Percentiles rank a stretch among this genome's conserved stretches.
phyloP scores from a whole-genome alignment of 2,329 filamentous ascomycete species.

The Pseudogymnoascus verrucosus region DNA sequence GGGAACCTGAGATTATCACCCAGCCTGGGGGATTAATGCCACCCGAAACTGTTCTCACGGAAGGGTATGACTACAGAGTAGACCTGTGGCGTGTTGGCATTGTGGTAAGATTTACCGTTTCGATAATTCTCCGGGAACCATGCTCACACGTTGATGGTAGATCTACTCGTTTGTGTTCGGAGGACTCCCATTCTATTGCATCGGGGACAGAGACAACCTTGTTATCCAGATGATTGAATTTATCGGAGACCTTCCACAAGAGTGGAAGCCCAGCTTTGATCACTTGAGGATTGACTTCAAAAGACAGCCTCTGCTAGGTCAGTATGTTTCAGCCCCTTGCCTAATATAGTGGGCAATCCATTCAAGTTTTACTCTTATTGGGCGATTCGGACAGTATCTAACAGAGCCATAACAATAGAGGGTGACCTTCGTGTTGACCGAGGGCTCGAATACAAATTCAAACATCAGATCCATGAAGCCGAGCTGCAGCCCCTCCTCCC shows the following conservation, averaged over 20 bases:
- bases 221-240: conserved; percentile 13
- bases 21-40: conserved; percentile 16
- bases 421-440: neutral
- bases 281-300: neutral
- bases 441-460: conserved; percentile 8
- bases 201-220: conserved; percentile 1
- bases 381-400: neutral
- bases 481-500: neutral
- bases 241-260: conserved; percentile 10
- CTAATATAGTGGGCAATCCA: neutral
- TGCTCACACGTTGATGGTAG: conserved; percentile 4
- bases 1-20: conserved; percentile 14
- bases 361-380: neutral
- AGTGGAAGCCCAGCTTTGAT: conserved; percentile 12
- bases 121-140: neutral
- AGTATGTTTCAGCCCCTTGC: neutral
- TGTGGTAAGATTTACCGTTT: conserved; percentile 7
- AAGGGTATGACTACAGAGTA: conserved; percentile 16
- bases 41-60: conserved; percentile 21
- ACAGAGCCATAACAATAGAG: neutral
- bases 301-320: neutral
- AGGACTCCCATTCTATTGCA: conserved; percentile 7
- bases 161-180: conserved; percentile 15
- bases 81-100: conserved; percentile 20
- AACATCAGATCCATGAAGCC: neutral